Evolutionary conservation across 768 basidiomycete species (phyloP).

Genomic region (Psilocybe sp.): DNA sequence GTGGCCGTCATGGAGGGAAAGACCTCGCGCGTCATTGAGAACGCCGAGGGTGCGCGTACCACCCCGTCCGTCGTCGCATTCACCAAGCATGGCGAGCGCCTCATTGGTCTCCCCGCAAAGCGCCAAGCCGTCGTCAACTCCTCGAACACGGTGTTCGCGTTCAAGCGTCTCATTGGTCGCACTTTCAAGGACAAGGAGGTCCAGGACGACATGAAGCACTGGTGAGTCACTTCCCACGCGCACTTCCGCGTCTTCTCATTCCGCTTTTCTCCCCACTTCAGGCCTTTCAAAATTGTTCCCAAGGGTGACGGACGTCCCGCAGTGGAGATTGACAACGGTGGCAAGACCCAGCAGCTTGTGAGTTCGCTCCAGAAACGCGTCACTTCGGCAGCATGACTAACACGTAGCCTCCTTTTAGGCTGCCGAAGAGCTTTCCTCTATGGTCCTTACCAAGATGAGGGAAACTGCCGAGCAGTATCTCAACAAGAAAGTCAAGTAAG

Average conservation of each 20-base stretch:
- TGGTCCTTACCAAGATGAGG: slow-evolving; percentile 90
- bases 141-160: slow-evolving; percentile 89
- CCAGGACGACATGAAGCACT: slow-evolving; percentile 83
- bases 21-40: slow-evolving; percentile 93
- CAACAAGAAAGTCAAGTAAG: slow-evolving; percentile 92
- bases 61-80: slow-evolving; percentile 99
- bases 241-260: not conserved
- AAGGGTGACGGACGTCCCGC: slow-evolving; percentile 75
- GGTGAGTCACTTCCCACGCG: slow-evolving; percentile 41
- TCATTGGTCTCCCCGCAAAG: slow-evolving; percentile 95
- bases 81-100: slow-evolving; percentile 96
- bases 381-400: not conserved
- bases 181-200: slow-evolving; percentile 93
- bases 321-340: slow-evolving; percentile 81
- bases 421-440: slow-evolving; percentile 82
- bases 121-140: slow-evolving; percentile 97
- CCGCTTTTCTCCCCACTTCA: slow-evolving; percentile 20
- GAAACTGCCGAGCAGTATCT: slow-evolving; percentile 93
- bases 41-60: slow-evolving; percentile 95
- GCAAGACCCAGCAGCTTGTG: slow-evolving; percentile 79
- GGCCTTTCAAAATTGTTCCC: slow-evolving; percentile 79
- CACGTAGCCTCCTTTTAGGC: slow-evolving; percentile 47
- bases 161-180: slow-evolving; percentile 93
- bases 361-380: slow-evolving; percentile 24
- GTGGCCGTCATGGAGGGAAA: slow-evolving; percentile 96